A percentile compares a stretch with the other conserved stretches of the same genome.
These are phyloP conservation scores for Leishmania guyanensis DNA, from an alignment of 208 protist species.

Conservation along the genomic window DNA sequence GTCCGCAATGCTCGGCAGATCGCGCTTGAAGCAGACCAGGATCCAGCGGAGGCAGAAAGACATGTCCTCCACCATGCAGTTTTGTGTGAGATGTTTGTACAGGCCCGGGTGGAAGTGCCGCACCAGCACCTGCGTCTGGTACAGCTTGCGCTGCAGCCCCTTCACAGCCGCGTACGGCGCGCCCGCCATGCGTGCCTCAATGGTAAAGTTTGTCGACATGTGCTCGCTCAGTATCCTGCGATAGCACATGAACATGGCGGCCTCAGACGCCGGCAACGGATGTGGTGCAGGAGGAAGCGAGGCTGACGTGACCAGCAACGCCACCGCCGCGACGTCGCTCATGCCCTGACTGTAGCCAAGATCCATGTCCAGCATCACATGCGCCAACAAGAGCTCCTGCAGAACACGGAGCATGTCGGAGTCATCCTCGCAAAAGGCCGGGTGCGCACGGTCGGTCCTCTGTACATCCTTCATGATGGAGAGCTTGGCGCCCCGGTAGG, in stretches of 20 bases:
- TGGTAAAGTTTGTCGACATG: constrained; percentile 56
- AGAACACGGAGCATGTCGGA: constrained; percentile 55
- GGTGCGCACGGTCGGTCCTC: constrained; percentile 73
- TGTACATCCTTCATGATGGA: constrained; percentile 90
- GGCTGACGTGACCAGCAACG: constrained; percentile 53
- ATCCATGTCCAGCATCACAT: constrained; percentile 92
- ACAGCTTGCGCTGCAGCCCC: constrained; percentile 56
- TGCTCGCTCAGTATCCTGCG: constrained; percentile 50
- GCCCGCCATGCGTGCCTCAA: constrained; percentile 40
- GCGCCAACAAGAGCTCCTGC: constrained; percentile 75
- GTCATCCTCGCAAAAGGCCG: constrained; percentile 48
- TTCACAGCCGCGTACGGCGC: constrained; percentile 25
- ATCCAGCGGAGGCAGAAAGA: constrained; percentile 91
- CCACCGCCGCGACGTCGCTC: constrained; percentile 80
- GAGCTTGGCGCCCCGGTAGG: constrained; percentile 52
- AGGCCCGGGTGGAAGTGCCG: constrained; percentile 62
- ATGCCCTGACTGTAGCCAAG: constrained; percentile 93
- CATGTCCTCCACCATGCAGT: constrained; percentile 68
- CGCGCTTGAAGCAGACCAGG: constrained; percentile 86
- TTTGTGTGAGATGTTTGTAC: constrained; percentile 52
- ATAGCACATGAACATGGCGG: constrained; percentile 31
- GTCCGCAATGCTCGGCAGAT: constrained; percentile 62
- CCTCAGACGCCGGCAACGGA: constrained; percentile 10
- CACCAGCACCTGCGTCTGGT: constrained; percentile 48
- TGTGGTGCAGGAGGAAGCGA: constrained; percentile 7